A percentile compares a stretch with the other conserved stretches of the same genome.
Evolutionary conservation across 192 early-diverging fungal genomes (phyloP).

Genomic region (Gaertneriomyces semiglobifer): DNA sequence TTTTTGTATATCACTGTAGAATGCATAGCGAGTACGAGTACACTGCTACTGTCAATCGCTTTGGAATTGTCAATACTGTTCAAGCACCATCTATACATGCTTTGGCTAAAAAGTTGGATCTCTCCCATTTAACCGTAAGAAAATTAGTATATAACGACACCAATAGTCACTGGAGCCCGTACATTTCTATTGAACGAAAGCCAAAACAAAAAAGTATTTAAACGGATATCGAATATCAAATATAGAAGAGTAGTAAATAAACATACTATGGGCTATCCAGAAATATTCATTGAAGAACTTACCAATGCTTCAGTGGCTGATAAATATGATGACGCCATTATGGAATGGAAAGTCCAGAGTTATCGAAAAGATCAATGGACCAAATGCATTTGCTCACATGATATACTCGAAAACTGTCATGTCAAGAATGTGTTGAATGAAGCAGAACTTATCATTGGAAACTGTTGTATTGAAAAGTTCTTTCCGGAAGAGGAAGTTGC

Average conservation of each 20-base stretch:
- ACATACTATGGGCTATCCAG: too few relatives aligned
- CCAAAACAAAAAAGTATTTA: too few relatives aligned
- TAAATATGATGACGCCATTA: conserved; percentile 2
- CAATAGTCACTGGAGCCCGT: too few relatives aligned
- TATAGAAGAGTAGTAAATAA: too few relatives aligned
- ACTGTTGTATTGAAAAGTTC: conserved; percentile 10
- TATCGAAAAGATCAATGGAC: neutral
- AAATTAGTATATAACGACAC: neutral
- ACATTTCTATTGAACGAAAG: too few relatives aligned
- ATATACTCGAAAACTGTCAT: conserved; percentile 5
- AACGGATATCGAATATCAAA: too few relatives aligned
- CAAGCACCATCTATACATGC: neutral
- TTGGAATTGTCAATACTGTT: neutral
- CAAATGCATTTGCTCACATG: conserved; percentile 11
- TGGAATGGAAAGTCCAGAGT: conserved; percentile 3
- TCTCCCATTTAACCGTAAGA: neutral
- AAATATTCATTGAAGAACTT: neutral
- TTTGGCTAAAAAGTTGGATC: neutral
- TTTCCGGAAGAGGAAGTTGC: conserved; percentile 5
- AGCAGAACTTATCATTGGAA: conserved; percentile 6
- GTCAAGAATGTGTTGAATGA: neutral
- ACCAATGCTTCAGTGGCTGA: neutral
- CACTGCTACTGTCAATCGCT: conserved; percentile 3
- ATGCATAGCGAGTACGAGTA: conserved; percentile 4
- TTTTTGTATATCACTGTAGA: too few relatives aligned